Base-by-base conservation (phyloP, 371 early-diverging fungal genomes). In the Haplosporangium sp. region DNA sequence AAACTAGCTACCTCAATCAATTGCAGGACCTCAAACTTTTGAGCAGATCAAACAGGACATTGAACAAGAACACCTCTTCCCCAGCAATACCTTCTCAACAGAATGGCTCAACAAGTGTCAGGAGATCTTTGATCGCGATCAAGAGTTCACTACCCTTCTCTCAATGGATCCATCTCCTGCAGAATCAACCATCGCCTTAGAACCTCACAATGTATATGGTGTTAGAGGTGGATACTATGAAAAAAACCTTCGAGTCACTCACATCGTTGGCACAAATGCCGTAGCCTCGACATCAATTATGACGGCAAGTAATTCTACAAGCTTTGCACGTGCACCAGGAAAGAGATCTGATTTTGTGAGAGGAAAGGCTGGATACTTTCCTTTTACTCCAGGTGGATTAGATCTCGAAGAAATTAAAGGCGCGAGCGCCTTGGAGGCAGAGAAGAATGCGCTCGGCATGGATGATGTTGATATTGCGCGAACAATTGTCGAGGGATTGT, bases 371-470 rank as follows among this genome's bases (percentile, higher is more conserved):
- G 82, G 90, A 8, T 88, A 91, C 57, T 87, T 92, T 56, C 96
- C 95, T 1, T 96, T 96, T 84, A 89, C 93, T 1, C 96, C 96
- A 3, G 96, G 96, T 67, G 81, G 75, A 65, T 65, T 72, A 63
- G 76, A 82, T 48, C 61, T 67, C 39, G 84, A 66, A 60, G 83
- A 76, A 61, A 74, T 79, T 40, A 72, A 73, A 27, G 70, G 71
- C 13, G 73, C 59, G 3, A 65, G 67, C 15, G 34, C 63, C 13
- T 35, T 73, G 40, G 73, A 74, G 15, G 48, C 67, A 38, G 73
- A 71, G 56, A 84, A 79, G 45, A 63, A 75, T 37, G 77, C 85
- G n/a, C 62, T 82, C 42, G 84, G 77, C 27, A 72, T 84, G 66
- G 61, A 87, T 71, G 84, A 91, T 69, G 55, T 90, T 57, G 88